Evolutionary conservation across 2,329 filamentous ascomycete species (phyloP).

Genomic region (Exophiala bonariae): DNA sequence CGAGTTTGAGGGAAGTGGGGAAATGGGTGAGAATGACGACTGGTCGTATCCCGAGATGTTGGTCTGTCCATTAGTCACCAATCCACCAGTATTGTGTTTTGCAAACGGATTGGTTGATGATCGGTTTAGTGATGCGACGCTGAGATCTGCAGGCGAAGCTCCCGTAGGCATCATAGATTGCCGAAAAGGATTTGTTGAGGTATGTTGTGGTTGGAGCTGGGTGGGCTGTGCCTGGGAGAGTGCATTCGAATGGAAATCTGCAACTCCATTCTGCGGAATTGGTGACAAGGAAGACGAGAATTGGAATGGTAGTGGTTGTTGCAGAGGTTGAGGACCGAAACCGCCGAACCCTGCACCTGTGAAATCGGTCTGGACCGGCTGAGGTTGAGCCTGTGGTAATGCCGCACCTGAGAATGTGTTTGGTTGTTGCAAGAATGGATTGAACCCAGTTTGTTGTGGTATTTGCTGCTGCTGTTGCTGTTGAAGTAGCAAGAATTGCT

Average conservation of each 20-base stretch:
- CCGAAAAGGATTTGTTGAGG: slow-evolving; percentile 88
- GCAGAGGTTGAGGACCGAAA: slow-evolving; percentile 69
- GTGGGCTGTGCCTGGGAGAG: slow-evolving; percentile 36
- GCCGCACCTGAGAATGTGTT: slow-evolving; percentile 27
- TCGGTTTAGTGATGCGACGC: slow-evolving; percentile 48
- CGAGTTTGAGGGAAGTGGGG: slow-evolving; percentile 32
- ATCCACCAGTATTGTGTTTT: slow-evolving; percentile 50
- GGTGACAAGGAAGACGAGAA: slow-evolving; percentile 43
- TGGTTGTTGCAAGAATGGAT: slow-evolving; percentile 28
- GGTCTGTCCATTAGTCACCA: slow-evolving; percentile 9
- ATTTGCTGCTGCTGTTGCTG: slow-evolving; percentile 19
- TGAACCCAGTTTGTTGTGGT: slow-evolving; percentile 32
- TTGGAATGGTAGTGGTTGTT: slow-evolving; percentile 36
- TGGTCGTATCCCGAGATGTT: slow-evolving; percentile 10
- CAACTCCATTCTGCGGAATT: slow-evolving; percentile 52
- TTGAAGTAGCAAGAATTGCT: slow-evolving; percentile 31
- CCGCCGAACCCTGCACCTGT: slow-evolving; percentile 83
- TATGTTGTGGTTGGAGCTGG: slow-evolving; percentile 48
- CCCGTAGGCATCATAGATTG: slow-evolving; percentile 74
- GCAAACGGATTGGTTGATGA: slow-evolving; percentile 88
- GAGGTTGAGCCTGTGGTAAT: slow-evolving; percentile 24
- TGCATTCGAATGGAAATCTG: slow-evolving; percentile 48
- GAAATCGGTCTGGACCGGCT: slow-evolving; percentile 49
- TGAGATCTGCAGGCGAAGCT: slow-evolving; percentile 42
- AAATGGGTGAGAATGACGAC: slow-evolving; percentile 36